Base-by-base conservation (phyloP, 176 grass and related monocot genomes). In the Eleusine indica region DNA sequence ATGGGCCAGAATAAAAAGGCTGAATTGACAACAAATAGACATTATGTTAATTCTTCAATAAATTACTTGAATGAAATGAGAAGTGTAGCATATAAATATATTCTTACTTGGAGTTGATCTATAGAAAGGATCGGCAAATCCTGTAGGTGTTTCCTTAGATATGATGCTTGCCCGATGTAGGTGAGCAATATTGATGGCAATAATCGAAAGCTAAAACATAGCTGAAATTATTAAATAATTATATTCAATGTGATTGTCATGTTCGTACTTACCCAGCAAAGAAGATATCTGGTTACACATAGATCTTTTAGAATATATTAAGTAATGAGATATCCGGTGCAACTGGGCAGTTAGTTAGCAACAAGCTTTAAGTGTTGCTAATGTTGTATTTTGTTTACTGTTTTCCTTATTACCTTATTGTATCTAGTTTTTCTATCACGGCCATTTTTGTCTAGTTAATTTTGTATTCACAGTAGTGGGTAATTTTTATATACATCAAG, bases 111-210 rank as follows among this genome's bases (percentile, higher is more conserved):
- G 91, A 69, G 75, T 84, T 13, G 91, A 86, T 67, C 62, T 84
- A 10, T 81, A 92, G 76, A 92, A 92, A 21, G 71, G 40, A 15
- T 84, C 17, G 6, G 56, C 38, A 57, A 77, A 73, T 84, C 29
- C 12, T 71, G 75, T 2, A 64, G 22, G 7, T 80, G 18, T 39
- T 81, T 87, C 48, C 19, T 66, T 21, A 92, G 65, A 44, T 84
- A 92, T 13, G 91, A 74, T 25, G 87, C 91, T 68, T 92, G 91
- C 3, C 91, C 91, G 2, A 84, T 70, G 46, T 92, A 92, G 14
- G 87, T 82, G 1, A 92, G 74, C 41, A 88, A 44, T 75, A 92
- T 19, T 10, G 81, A 64, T 22, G 89, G 81, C 35, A 81, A 52
- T 73, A 84, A 62, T 4, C 54, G 67, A 49, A 76, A 71, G 61